Percentiles rank a stretch among this genome's conserved stretches.
phyloP scores from a whole-genome alignment of 805 yeast species.

The Kluyveromyces aestuarii region DNA sequence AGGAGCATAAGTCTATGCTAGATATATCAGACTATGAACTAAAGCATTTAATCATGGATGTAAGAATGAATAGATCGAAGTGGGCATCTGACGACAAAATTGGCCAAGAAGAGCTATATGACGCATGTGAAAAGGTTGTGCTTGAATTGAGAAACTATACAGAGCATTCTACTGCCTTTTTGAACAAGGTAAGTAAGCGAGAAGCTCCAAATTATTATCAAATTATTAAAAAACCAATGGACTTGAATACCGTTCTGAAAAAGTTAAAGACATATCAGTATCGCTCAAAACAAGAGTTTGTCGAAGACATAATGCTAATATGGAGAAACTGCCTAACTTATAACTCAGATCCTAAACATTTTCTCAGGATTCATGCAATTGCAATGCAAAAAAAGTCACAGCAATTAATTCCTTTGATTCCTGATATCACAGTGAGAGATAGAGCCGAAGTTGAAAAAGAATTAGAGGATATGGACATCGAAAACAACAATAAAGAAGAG shows the following conservation, averaged over 20 bases:
- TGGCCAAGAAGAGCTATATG: slow-evolving; percentile 96
- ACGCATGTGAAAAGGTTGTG: slow-evolving; percentile 94
- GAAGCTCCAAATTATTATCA: slow-evolving; percentile 96
- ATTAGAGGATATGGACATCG: slow-evolving; percentile 37
- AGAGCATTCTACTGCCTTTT: slow-evolving; percentile 92
- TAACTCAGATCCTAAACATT: slow-evolving; percentile 92
- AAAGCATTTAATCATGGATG: slow-evolving; percentile 80
- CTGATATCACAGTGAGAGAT: slow-evolving; percentile 73
- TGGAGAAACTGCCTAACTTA: slow-evolving; percentile 93
- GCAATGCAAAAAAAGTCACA: slow-evolving; percentile 92
- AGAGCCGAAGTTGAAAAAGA: slow-evolving; percentile 65
- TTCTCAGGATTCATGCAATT: slow-evolving; percentile 79
- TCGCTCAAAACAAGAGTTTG: slow-evolving; percentile 77
- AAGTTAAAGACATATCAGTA: slow-evolving; percentile 79
- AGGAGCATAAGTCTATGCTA: slow-evolving; percentile 66
- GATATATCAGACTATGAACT: slow-evolving; percentile 73
- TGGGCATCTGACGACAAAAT: slow-evolving; percentile 95
- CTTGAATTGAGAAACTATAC: slow-evolving; percentile 84
- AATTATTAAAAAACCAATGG: slow-evolving; percentile 92
- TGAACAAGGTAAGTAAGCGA: slow-evolving; percentile 91
- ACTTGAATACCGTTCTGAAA: slow-evolving; percentile 85
- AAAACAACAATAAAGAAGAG: slow-evolving; percentile 31
- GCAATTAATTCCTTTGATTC: slow-evolving; percentile 71
- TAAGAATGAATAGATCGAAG: slow-evolving; percentile 87
- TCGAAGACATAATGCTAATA: slow-evolving; percentile 88